Evolutionary conservation across 148 eudicot species (phyloP).

Genomic region (Silene conica): DNA sequence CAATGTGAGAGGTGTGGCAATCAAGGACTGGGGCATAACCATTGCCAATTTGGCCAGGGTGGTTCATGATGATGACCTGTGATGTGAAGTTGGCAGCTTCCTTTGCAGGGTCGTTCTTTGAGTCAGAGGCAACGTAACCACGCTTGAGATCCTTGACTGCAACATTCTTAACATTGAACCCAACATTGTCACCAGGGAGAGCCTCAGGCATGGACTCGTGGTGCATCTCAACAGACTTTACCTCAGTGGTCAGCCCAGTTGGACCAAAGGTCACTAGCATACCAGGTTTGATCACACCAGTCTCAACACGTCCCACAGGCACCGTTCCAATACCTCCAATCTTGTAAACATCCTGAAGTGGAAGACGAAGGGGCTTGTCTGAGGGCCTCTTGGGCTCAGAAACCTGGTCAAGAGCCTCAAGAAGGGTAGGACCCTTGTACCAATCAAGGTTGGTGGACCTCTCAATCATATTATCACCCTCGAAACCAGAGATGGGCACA

Average conservation of each 20-base stretch:
- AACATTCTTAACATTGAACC: slow-evolving; percentile 44
- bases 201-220: slow-evolving; percentile 44
- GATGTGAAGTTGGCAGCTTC: slow-evolving; percentile 43
- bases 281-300: slow-evolving; percentile 39
- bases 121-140: slow-evolving; percentile 46
- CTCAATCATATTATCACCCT: slow-evolving; percentile 51
- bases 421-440: slow-evolving; percentile 50
- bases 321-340: slow-evolving; percentile 50
- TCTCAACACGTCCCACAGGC: slow-evolving; percentile 44
- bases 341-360: slow-evolving; percentile 51
- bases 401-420: slow-evolving; percentile 38
- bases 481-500: slow-evolving; percentile 45
- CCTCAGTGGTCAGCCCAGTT: slow-evolving; percentile 40
- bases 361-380: slow-evolving; percentile 49
- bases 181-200: slow-evolving; percentile 45
- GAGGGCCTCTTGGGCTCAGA: slow-evolving; percentile 45
- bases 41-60: slow-evolving; percentile 46
- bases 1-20: slow-evolving; percentile 52
- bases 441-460: slow-evolving; percentile 49
- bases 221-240: slow-evolving; percentile 50
- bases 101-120: slow-evolving; percentile 49
- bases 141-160: slow-evolving; percentile 50
- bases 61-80: slow-evolving; percentile 52
- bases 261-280: slow-evolving; percentile 46
- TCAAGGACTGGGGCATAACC: slow-evolving; percentile 46